Evolutionary conservation across 2,329 filamentous ascomycete genomes (phyloP).

Genomic region (Basipetospora chlamydospora): DNA sequence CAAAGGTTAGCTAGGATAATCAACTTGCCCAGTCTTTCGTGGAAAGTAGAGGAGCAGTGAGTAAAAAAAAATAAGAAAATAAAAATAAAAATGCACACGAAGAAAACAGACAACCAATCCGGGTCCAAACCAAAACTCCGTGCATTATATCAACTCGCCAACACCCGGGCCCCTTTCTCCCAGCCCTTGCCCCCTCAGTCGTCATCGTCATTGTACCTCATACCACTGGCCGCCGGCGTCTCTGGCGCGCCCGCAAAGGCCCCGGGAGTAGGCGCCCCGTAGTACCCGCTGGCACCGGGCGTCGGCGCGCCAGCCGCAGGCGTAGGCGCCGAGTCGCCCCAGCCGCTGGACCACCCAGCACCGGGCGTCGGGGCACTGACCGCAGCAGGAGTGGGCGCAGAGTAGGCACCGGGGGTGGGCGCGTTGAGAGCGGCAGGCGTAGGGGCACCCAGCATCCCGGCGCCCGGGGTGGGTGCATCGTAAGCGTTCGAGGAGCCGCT

Average conservation of each 20-base stretch:
- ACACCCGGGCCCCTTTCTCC: too few relatives aligned
- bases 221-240: slow-evolving; percentile 46
- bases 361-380: slow-evolving; percentile 56
- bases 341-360: slow-evolving; percentile 43
- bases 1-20: too few relatives aligned
- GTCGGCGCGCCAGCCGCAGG: slow-evolving; percentile 54
- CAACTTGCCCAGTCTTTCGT: too few relatives aligned
- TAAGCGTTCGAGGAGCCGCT: slow-evolving; percentile 35
- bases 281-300: slow-evolving; percentile 50
- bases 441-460: slow-evolving; percentile 38
- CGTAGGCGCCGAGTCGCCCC: slow-evolving; percentile 52
- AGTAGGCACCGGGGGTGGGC: slow-evolving; percentile 55
- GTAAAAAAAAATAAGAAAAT: too few relatives aligned
- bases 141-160: too few relatives aligned
- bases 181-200: slow-evolving; percentile 8
- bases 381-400: slow-evolving; percentile 48
- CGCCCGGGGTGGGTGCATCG: slow-evolving; percentile 56
- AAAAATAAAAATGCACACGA: too few relatives aligned
- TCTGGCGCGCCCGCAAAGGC: slow-evolving; percentile 42
- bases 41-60: too few relatives aligned
- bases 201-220: slow-evolving; percentile 39
- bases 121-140: slow-evolving; percentile 3
- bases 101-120: too few relatives aligned
- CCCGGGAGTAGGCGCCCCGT: slow-evolving; percentile 50
- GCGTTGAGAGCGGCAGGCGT: slow-evolving; percentile 50